Evolutionary conservation across 208 protist genomes (phyloP).

Genomic region (Crithidia bombi): DNA sequence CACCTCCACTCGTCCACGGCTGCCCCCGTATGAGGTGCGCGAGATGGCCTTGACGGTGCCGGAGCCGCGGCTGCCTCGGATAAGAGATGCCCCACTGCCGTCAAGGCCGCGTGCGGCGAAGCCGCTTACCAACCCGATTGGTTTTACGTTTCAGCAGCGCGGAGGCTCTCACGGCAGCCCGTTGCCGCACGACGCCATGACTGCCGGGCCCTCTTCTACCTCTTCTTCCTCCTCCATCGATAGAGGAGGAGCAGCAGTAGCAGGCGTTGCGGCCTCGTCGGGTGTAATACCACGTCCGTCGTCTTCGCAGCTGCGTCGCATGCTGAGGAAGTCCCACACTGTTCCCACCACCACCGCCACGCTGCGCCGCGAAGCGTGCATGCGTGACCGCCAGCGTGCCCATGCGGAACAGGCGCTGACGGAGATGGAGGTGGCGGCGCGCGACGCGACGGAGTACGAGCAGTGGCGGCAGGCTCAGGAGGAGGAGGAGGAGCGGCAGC

Average conservation of each 20-base stretch:
- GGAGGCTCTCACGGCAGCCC: constrained; percentile 3
- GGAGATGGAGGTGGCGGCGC: constrained; percentile 53
- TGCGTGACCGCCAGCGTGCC: constrained; percentile 42
- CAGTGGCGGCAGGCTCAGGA: constrained; percentile 59
- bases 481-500: constrained; percentile 33
- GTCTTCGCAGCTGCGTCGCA: constrained; percentile 27
- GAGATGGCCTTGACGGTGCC: constrained; percentile 79
- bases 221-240: neutral
- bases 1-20: constrained; percentile 6
- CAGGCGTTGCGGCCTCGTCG: too few species aligned
- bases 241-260: too few species aligned
- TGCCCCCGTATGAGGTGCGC: constrained; percentile 73
- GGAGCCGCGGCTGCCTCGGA: constrained; percentile 54
- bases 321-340: constrained; percentile 40
- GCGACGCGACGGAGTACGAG: constrained; percentile 55
- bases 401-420: constrained; percentile 42
- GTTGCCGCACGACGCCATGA: neutral
- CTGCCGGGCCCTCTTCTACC: neutral
- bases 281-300: constrained; percentile 13
- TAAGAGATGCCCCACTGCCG: constrained; percentile 21
- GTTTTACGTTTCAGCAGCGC: constrained; percentile 41
- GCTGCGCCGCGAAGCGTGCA: constrained; percentile 64
- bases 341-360: constrained; percentile 59
- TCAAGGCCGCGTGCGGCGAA: constrained; percentile 7
- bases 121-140: constrained; percentile 32